Evolutionary conservation across 139 green algal species (phyloP).

Genomic region (Chlamydomonas sp.): DNA sequence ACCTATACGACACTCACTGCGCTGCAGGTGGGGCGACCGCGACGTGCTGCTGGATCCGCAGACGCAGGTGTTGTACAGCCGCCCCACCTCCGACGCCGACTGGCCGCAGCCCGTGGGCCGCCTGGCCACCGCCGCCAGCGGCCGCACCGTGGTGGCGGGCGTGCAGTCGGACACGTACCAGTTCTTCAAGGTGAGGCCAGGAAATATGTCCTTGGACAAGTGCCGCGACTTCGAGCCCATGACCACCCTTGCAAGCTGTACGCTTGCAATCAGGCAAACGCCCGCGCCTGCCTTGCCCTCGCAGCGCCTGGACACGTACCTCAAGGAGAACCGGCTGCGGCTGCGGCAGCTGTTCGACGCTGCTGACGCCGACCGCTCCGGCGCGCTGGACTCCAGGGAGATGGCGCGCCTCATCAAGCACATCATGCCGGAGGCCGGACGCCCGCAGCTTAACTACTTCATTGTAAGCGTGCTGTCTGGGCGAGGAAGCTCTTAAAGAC

Average conservation of each 20-base stretch:
- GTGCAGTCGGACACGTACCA: constrained; percentile 5
- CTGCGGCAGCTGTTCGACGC: constrained; percentile 43
- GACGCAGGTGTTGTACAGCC: constrained; percentile 33
- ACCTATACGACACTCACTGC: neutral
- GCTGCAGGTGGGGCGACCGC: neutral
- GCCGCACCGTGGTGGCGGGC: neutral
- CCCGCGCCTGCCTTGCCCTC: neutral
- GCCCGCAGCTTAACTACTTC: constrained; percentile 45
- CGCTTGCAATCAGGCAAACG: neutral
- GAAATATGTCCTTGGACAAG: too few species aligned
- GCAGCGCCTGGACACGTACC: constrained; percentile 41
- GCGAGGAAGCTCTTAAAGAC: too few species aligned
- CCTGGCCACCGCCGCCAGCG: neutral
- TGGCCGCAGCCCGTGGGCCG: constrained; percentile 34
- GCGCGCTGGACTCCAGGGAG: constrained; percentile 47
- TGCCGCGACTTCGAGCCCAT: too few species aligned
- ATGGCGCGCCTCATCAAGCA: constrained; percentile 32
- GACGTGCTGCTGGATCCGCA: constrained; percentile 35
- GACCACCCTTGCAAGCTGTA: too few species aligned
- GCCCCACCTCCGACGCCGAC: neutral
- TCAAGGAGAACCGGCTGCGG: constrained; percentile 28
- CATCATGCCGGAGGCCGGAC: constrained; percentile 44
- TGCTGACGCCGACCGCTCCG: constrained; percentile 48
- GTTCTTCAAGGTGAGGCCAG: constrained; percentile 44
- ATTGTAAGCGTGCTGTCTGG: neutral